Conservation (phyloP, 305 asterid species). For the Plantago lanceolata region DNA sequence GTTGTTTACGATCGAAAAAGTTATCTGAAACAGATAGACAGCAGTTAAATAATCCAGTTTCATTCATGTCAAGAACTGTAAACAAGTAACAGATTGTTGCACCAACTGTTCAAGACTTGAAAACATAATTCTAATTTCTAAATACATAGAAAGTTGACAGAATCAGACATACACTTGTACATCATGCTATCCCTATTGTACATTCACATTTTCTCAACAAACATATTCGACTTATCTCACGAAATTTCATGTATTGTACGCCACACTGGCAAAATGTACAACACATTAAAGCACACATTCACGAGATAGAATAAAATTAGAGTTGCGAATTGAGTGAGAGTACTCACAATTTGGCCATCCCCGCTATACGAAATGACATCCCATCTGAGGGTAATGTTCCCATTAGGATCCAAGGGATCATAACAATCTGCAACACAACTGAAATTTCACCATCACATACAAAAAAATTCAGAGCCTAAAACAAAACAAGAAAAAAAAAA, state of each 20-base stretch:
- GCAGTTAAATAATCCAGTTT: not conserved
- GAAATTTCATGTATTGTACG: no score
- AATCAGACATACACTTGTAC: no score
- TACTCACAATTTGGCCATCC: constrained; percentile 48
- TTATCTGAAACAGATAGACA: constrained; percentile 32
- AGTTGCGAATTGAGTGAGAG: not conserved
- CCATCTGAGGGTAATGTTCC: constrained; percentile 75
- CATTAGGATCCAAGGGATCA: constrained; percentile 80
- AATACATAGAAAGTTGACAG: no score
- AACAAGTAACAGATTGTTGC: not conserved
- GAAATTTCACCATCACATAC: constrained; percentile 42
- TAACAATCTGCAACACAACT: constrained; percentile 71
- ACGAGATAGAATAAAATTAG: no score
- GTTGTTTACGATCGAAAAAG: constrained; percentile 51
- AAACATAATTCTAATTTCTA: no score
- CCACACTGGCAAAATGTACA: no score
- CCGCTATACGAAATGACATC: constrained; percentile 45
- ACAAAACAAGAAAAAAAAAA: not conserved
- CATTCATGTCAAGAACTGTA: not conserved
- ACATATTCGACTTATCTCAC: no score
- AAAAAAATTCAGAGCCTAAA: constrained; percentile 1
- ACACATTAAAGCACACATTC: not conserved
- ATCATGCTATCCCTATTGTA: not conserved
- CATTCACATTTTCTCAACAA: no score
- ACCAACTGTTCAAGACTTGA: no score